Evolutionary conservation across 306 rosid genomes (phyloP).

Genomic region (Fragaria nilgerrensis): DNA sequence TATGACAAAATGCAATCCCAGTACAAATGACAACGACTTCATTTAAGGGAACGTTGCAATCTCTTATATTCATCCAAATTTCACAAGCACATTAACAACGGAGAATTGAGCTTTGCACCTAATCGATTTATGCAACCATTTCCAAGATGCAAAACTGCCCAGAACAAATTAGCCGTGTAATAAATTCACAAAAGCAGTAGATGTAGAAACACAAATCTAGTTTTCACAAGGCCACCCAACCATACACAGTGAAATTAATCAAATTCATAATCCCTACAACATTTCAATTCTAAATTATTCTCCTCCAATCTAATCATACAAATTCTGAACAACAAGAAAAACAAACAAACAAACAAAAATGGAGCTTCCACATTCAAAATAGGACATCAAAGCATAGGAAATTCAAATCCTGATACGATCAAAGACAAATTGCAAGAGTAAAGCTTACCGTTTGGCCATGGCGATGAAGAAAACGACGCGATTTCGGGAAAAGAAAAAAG

Average conservation of each 20-base stretch:
- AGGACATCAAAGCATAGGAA: not conserved
- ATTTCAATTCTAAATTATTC: not conserved
- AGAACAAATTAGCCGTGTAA: not conserved
- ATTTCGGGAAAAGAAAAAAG: not conserved
- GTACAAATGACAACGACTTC: not conserved
- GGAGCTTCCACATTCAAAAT: not conserved
- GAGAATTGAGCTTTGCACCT: not conserved
- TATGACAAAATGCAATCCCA: not conserved
- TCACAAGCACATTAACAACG: not conserved
- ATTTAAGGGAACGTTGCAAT: not conserved
- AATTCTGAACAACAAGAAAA: not conserved
- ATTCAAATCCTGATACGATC: not conserved
- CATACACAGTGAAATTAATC: conserved; percentile 3
- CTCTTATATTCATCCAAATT: not conserved
- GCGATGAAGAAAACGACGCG: conserved; percentile 19
- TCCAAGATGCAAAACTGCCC: not conserved
- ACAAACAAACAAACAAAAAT: not conserved
- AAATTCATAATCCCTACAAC: not conserved
- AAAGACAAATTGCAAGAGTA: not conserved
- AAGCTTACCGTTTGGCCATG: conserved; percentile 65
- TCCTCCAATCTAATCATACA: not conserved
- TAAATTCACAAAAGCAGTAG: not conserved
- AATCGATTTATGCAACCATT: not conserved
- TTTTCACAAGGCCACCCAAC: not conserved
- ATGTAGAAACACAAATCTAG: not conserved